These are phyloP conservation scores for Paramyrothecium roridum DNA, from an alignment of 2,329 filamentous ascomycete species.

Conservation along the genomic window DNA sequence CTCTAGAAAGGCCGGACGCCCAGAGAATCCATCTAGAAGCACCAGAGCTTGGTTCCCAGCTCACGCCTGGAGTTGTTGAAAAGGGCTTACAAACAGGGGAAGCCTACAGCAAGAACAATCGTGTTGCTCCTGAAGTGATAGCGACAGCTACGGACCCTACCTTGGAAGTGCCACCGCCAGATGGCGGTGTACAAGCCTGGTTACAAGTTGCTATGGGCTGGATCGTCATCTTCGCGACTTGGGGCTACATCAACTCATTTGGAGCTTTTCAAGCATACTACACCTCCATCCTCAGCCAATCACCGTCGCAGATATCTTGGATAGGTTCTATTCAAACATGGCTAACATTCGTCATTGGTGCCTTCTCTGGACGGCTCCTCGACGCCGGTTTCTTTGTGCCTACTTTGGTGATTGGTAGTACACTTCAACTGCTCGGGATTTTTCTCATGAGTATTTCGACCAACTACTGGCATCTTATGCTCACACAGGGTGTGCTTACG, in stretches of 20 bases:
- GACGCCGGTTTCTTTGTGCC: slow-evolving; percentile 40
- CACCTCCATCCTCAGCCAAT: slow-evolving; percentile 20
- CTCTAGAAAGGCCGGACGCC: too few relatives aligned
- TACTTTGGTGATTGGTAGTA: slow-evolving; percentile 33
- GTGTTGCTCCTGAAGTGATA: too few relatives aligned
- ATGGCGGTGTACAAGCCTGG: slow-evolving; percentile 27
- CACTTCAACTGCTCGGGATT: slow-evolving; percentile 37
- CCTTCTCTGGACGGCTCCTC: slow-evolving; percentile 38
- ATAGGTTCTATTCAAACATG: slow-evolving; percentile 44
- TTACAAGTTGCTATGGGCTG: slow-evolving; percentile 34
- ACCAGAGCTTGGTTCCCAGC: too few relatives aligned
- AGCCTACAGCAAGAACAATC: too few relatives aligned
- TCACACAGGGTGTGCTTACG: slow-evolving; percentile 50
- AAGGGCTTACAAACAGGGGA: too few relatives aligned
- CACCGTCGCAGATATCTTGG: slow-evolving; percentile 39
- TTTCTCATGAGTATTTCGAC: slow-evolving; percentile 39
- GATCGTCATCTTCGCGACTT: slow-evolving; percentile 37
- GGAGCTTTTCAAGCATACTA: slow-evolving; percentile 44
- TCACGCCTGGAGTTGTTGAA: too few relatives aligned
- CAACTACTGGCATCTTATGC: slow-evolving; percentile 45
- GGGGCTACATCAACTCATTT: slow-evolving; percentile 43
- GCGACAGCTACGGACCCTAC: too few relatives aligned
- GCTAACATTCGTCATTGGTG: slow-evolving; percentile 37
- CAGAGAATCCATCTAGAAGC: too few relatives aligned
- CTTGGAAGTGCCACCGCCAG: slow-evolving; percentile 13